A percentile compares a stretch with the other conserved stretches of the same genome.
These are phyloP conservation scores for Tetradesmus obliquus DNA, from an alignment of 139 green algal genomes.

Conservation along the genomic window DNA sequence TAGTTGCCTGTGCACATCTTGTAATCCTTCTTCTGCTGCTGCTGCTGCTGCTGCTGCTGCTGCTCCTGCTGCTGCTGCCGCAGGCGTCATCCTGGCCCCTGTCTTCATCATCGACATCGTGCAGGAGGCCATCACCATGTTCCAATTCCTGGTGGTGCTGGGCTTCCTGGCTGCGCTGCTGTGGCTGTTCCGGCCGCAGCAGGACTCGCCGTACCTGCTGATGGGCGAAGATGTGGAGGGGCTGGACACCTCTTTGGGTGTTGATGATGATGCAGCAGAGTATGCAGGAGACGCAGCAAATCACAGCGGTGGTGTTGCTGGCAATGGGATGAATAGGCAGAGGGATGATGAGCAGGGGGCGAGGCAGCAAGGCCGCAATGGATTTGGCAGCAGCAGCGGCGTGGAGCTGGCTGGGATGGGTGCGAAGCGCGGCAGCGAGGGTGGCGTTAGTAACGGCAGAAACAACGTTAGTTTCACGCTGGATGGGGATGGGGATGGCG, in stretches of 20 bases:
- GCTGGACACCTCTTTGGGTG: conserved; percentile 32
- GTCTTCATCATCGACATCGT: conserved; percentile 52
- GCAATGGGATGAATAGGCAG: neutral
- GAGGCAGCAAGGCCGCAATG: neutral
- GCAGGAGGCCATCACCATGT: conserved; percentile 48
- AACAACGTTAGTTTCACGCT: neutral
- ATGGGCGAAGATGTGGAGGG: conserved; percentile 26
- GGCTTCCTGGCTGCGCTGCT: conserved; percentile 49
- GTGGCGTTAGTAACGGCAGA: neutral
- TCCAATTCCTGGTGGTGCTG: conserved; percentile 52
- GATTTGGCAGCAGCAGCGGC: conserved; percentile 24
- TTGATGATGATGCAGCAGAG: conserved; percentile 1
- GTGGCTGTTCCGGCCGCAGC: conserved; percentile 50
- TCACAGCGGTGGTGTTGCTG: neutral
- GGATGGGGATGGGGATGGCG: neutral
- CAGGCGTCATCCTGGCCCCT: conserved; percentile 51
- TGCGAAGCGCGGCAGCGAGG: neutral
- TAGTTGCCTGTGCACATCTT: neutral
- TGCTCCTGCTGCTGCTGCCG: neutral
- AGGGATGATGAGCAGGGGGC: neutral
- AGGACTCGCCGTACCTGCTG: conserved; percentile 49
- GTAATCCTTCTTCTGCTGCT: neutral
- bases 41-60: too few relatives aligned
- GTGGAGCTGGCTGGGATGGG: neutral
- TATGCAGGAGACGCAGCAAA: neutral